Base-by-base conservation (phyloP, 306 rosid species). In the Pyrus betulifolia region DNA sequence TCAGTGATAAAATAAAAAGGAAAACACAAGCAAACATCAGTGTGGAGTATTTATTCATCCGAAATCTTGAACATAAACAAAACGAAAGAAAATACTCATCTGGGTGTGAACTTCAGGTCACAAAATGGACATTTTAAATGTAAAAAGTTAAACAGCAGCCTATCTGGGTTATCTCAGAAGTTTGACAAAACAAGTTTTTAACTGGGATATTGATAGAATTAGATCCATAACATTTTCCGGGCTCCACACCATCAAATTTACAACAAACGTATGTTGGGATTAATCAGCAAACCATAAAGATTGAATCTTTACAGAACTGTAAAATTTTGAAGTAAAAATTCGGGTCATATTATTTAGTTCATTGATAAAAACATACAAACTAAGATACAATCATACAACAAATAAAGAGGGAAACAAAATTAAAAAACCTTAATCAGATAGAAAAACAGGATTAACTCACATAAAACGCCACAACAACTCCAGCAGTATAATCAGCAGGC, bases 381-480 rank as follows among this genome's bases (percentile, higher is more conserved):
- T 23, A 27, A 15, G 42, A 57, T 58, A 42, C 30, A 69, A 59
- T 8, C 59, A 52, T 12, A 38, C 59, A 62, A 63, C 19, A 38
- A 38, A 38, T 15, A 33, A 74, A 46, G 4, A 25, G 22, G 12
- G 49, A 65, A 13, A 35, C 25, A 52, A 30, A 31, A 63, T 57
- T 0, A 21, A 38, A 5, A 5, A 57, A 13, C 21, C 30, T 40
- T 57, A 25, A 78, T 17, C 17, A 40, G 44, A 19, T 11, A 19
- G 69, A n/a, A 49, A 51, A 12, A 51, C 38, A 76, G n/a, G 64
- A 67, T 69, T n/a, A 21, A 86, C 98, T 94, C 82, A 94, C 98
- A 85, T 94, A 94, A 73, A 94, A 94, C 40, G 98, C 98, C 78
- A 94, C 96, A 6, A 94, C 98, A 75, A 92, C 95, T 54, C 98